These are phyloP conservation scores for Paramecium pentaurelia DNA, from an alignment of 73 alveolate species.

Conservation along the genomic window DNA sequence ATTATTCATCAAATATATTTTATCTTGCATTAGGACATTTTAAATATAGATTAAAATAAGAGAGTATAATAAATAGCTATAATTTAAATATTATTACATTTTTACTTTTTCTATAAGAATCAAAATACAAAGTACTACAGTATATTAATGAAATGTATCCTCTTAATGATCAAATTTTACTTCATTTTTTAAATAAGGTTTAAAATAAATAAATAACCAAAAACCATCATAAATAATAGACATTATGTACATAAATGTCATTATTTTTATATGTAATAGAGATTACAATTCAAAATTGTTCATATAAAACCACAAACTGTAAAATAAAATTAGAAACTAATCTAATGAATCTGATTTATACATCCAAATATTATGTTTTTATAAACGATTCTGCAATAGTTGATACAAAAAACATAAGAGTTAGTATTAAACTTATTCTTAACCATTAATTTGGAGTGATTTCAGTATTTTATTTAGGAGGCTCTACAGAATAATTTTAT, in stretches of 20 bases:
- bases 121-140: neutral
- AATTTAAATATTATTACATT: neutral
- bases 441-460: constrained; percentile 10
- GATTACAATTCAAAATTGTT: neutral
- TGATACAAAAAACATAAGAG: neutral
- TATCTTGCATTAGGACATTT: neutral
- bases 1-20: neutral
- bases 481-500: neutral
- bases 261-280: constrained; percentile 21
- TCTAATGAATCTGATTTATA: neutral
- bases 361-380: constrained; percentile 8
- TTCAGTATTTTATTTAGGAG: neutral
- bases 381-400: neutral
- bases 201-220: neutral
- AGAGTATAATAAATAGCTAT: neutral
- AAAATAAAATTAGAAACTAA: constrained; percentile 19
- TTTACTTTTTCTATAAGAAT: neutral
- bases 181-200: neutral
- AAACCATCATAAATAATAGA: neutral
- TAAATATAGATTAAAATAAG: neutral
- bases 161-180: neutral
- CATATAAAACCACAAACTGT: constrained; percentile 9
- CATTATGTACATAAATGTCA: neutral
- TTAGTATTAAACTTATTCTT: neutral
- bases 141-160: neutral